Percentiles rank a stretch among this genome's conserved stretches.
Evolutionary conservation across 1,284 basidiomycete genomes (phyloP).

Genomic region (Tilletiopsis washingtonensis): DNA sequence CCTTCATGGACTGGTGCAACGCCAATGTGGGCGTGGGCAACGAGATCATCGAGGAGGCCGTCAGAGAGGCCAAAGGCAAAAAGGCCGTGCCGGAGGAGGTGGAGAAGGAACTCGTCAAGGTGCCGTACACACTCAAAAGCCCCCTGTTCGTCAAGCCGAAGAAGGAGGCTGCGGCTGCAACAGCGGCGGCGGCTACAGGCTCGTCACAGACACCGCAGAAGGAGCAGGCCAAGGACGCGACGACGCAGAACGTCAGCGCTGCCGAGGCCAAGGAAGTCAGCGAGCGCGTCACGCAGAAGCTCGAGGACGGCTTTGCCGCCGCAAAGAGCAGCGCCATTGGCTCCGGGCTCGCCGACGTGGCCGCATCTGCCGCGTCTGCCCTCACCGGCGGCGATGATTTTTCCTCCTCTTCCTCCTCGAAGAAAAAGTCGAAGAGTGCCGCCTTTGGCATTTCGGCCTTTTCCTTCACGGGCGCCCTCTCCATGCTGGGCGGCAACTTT

Average conservation of each 20-base stretch:
- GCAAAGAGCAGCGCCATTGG: neutral
- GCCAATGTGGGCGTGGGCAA: conserved; percentile 45
- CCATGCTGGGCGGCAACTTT: conserved; percentile 65
- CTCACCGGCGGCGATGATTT: neutral
- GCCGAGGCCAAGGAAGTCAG: conserved; percentile 16
- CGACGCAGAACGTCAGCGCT: conserved; percentile 3
- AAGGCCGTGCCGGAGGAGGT: neutral
- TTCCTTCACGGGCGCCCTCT: conserved; percentile 23
- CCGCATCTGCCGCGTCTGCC: no score
- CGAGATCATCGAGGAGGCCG: conserved; percentile 37
- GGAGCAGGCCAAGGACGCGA: conserved; percentile 5
- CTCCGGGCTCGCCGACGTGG: neutral
- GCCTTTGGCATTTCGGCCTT: conserved; percentile 7
- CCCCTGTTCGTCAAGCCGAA: conserved; percentile 36
- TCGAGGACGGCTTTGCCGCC: neutral
- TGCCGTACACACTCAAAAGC: conserved; percentile 37
- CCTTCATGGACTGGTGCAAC: conserved; percentile 98
- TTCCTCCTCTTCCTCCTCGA: conserved; percentile 6
- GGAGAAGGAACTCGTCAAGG: conserved; percentile 3
- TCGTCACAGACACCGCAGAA: conserved; percentile 5
- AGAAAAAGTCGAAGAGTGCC: conserved; percentile 5
- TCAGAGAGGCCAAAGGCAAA: conserved; percentile 20
- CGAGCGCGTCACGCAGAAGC: conserved; percentile 10
- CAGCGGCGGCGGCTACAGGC: neutral
- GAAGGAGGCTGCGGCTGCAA: conserved; percentile 2